Evolutionary conservation across 2,329 filamentous ascomycete species (phyloP), one percentile per base, ranked within the genome.

Genomic region (Verticillium klebahnii): DNA sequence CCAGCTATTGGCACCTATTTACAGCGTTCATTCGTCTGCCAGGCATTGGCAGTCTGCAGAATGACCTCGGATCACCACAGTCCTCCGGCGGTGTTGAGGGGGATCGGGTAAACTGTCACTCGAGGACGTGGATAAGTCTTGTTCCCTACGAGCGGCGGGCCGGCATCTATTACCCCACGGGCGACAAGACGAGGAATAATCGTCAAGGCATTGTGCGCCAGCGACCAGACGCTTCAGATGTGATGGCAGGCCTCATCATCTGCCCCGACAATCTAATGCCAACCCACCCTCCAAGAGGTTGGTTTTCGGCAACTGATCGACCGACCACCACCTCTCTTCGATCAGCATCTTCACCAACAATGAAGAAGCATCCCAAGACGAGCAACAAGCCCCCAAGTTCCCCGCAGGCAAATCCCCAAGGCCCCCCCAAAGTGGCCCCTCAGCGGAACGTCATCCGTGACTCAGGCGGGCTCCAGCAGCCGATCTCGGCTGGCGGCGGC

Each of bases 51-150:
- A 40, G 9, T 15, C 15, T 5, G 5, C 15, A 2, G 8, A 23
- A 23, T 52, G 45, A 52, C 45, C 45, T 52, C 45, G 45, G 45
- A 52, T 52, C n/a, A 52, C 45, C 14, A 40, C 19, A 12, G 45
- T 19, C 45, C 4, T 14, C n/a, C 14, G 40, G 17, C n/a, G 57
- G 61, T 32, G 25, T 36, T 45, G 9, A 23, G 32, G 57, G 23
- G 45, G 14, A 55, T 62, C 25, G 59, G 54, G 31, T 59, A 36
- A 36, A 15, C 17, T 57, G 6, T 37, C 19, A 9, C 57, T n/a
- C 25, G 23, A 11, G 36, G 37, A 25, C 17, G 25, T 62, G 60
- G 55, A 60, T 60, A 55, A 62, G 60, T 60, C 58, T 58, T 62
- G 36, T 37, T 62, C 62, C 60, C 52, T n/a, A 2, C 3, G 5